Conservation (phyloP, 768 basidiomycete genomes). For the Paxillus involutus region DNA sequence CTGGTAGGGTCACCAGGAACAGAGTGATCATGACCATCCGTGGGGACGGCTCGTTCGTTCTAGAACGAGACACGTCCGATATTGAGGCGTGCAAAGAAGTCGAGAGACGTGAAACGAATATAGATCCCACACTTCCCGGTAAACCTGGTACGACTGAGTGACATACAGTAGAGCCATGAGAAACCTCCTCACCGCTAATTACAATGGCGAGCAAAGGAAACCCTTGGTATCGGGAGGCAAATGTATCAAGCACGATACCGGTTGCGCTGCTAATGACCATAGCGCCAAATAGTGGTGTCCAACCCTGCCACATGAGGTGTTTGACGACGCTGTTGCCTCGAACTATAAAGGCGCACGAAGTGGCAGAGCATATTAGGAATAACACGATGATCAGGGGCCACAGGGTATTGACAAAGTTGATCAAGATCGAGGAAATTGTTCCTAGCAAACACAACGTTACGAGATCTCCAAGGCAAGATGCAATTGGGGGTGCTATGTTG, state of each 20-base stretch:
- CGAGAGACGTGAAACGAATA: constrained; percentile 88
- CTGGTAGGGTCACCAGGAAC: constrained; percentile 72
- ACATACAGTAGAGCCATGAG: neutral
- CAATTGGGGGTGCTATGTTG: constrained; percentile 94
- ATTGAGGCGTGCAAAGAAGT: constrained; percentile 71
- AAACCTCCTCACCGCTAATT: constrained; percentile 64
- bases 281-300: constrained; percentile 88
- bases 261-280: constrained; percentile 87
- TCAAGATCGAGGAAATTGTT: constrained; percentile 67
- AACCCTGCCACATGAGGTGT: constrained; percentile 78
- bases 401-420: constrained; percentile 62
- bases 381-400: constrained; percentile 58
- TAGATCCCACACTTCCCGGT: constrained; percentile 87
- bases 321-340: constrained; percentile 67
- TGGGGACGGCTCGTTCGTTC: constrained; percentile 34
- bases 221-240: constrained; percentile 83
- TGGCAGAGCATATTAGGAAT: constrained; percentile 47
- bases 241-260: constrained; percentile 88
- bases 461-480: constrained; percentile 90
- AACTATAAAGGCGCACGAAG: constrained; percentile 54
- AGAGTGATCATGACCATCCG: constrained; percentile 67
- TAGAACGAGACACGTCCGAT: constrained; percentile 5
- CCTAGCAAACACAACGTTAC: constrained; percentile 86
- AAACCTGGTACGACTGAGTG: constrained; percentile 48
- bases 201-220: constrained; percentile 87